These are phyloP conservation scores for Kazachstania martiniae DNA, from an alignment of 805 yeast species.

Conservation along the genomic window DNA sequence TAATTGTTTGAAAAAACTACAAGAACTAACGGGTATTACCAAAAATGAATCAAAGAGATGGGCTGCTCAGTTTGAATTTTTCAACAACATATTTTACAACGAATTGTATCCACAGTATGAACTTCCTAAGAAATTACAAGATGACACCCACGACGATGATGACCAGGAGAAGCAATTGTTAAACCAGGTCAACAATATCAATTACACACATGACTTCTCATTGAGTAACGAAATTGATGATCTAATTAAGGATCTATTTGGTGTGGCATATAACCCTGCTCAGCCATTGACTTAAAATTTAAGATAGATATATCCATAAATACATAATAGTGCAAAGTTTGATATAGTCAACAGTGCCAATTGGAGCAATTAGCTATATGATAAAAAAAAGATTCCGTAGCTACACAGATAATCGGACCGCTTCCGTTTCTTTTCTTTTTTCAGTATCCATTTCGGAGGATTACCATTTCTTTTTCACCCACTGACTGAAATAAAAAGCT, in stretches of 20 bases:
- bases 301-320: no score
- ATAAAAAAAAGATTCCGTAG: no score
- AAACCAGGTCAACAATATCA: constrained; percentile 20
- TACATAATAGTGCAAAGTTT: no score
- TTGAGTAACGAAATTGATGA: constrained; percentile 29
- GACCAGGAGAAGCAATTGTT: constrained; percentile 18
- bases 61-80: constrained; percentile 14
- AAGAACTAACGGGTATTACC: constrained; percentile 2
- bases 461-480: no score
- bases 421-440: no score
- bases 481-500: no score
- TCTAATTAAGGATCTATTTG: constrained; percentile 26
- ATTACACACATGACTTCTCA: constrained; percentile 26
- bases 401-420: no score
- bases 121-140: constrained; percentile 15
- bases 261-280: constrained; percentile 13
- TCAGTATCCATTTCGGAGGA: no score
- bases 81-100: constrained; percentile 16
- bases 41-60: constrained; percentile 3
- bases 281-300: constrained; percentile 7
- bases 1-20: constrained; percentile 18
- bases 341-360: no score
- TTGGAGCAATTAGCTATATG: no score
- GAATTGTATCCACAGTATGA: constrained; percentile 19
- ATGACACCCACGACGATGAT: constrained; percentile 15